Evolutionary conservation across 148 eudicot species (phyloP), one percentile per base, ranked within the genome.

Genomic region (Arbutus unedo): DNA sequence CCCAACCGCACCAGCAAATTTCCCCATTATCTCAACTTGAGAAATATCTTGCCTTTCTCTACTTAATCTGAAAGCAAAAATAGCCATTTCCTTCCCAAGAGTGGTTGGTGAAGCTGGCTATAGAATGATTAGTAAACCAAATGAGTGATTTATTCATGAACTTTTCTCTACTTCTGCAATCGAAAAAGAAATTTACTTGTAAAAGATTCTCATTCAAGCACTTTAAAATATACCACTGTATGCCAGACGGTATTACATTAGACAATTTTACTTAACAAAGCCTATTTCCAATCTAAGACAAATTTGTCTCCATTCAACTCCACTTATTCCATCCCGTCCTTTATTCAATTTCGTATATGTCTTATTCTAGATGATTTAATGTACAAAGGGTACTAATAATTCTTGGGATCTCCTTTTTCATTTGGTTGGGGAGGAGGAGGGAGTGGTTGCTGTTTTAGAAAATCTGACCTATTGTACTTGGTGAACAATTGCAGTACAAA

Each of bases 71-170:
- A 89, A 85, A 14, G 92, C 97, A 89, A 93, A 91, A 56, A 93
- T 89, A 67, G 96, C 87, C 92, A 96, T 91, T 87, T 96, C 98
- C 89, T 96, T 94, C 47, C 97, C 98, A 81, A 92, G 85, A 2
- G 98, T 94, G 66, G 98, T 96, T 51, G 98, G 98, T 79, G 98
- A 92, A 85, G 98, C 99, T 81, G 99, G 91, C 99, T 96, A 89
- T 87, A 91, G 38, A 56, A 72, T 66, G 6, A 11, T 23, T 55
- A 80, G 44, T 11, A 79, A 57, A 71, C 51, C 8, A 67, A 77
- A 79, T 88, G 83, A 86, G 79, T 31, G 18, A 70, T 71, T 43
- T 47, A 73, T 64, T 57, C 62, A 77, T 77, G 41, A 5, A 5
- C 9, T 2, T 0, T 11, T 23, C 0, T 10, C 0, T 10, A 66